A percentile compares a stretch with the other conserved stretches of the same genome.
Conservation (phyloP, 495 filamentous ascomycete species). For the Elaphomyces granulatus region DNA sequence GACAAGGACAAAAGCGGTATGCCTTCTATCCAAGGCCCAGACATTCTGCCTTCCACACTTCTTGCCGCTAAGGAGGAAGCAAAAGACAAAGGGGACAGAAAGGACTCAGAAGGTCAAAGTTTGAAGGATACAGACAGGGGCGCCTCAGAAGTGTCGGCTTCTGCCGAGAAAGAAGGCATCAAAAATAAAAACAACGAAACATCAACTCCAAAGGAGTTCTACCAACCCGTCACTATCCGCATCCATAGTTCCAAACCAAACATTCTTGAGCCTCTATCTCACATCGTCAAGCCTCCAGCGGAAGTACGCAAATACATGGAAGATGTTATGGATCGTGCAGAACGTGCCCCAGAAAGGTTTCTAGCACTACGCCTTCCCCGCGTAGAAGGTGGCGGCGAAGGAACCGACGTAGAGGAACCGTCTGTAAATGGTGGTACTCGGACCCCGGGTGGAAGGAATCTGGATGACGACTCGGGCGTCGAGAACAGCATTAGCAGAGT, state of each 20-base stretch:
- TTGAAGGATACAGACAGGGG: neutral
- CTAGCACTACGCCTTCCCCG: slow-evolving; percentile 50
- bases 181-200: slow-evolving; percentile 2
- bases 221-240: slow-evolving; percentile 78
- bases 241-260: slow-evolving; percentile 47
- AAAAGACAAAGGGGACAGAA: neutral
- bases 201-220: slow-evolving; percentile 51
- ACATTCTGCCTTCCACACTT: neutral
- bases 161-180: slow-evolving; percentile 2
- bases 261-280: slow-evolving; percentile 56
- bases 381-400: slow-evolving; percentile 21
- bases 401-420: slow-evolving; percentile 12
- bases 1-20: slow-evolving; percentile 14
- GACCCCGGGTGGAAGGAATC: neutral
- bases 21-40: neutral
- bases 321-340: slow-evolving; percentile 61
- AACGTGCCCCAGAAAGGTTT: slow-evolving; percentile 52
- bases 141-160: neutral
- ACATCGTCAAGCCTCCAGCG: slow-evolving; percentile 62
- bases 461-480: slow-evolving; percentile 25
- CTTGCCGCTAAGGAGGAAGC: neutral
- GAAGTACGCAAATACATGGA: slow-evolving; percentile 76
- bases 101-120: neutral
- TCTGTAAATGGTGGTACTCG: neutral
- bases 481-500: slow-evolving; percentile 14